Conservation (phyloP, 768 basidiomycete species). For the Lactifluus pinguis region DNA sequence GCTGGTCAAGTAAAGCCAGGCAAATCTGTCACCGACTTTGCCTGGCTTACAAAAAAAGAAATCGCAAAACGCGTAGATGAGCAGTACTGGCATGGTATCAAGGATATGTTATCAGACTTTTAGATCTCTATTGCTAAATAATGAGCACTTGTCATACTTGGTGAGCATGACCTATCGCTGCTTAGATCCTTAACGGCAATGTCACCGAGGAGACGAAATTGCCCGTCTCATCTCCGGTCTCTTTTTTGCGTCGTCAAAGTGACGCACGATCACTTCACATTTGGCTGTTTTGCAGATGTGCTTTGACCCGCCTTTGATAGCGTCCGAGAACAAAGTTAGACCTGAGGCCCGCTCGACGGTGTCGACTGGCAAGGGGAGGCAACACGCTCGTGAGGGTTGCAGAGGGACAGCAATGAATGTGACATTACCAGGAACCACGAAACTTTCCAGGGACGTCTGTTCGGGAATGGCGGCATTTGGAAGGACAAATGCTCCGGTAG, state of each 20-base stretch:
- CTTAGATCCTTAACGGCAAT: not conserved
- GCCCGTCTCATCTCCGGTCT: constrained; percentile 43
- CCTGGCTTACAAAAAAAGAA: constrained; percentile 93
- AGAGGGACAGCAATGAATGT: too few relatives aligned
- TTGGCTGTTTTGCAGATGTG: constrained; percentile 85
- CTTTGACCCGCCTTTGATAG: constrained; percentile 62
- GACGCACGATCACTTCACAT: constrained; percentile 80
- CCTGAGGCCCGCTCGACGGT: constrained; percentile 87
- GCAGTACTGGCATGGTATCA: constrained; percentile 68
- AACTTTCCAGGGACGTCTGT: constrained; percentile 66
- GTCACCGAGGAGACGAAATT: constrained; percentile 36
- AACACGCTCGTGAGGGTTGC: not conserved
- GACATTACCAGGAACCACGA: constrained; percentile 67
- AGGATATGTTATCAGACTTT: constrained; percentile 71
- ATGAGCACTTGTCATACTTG: not conserved
- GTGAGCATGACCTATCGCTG: not conserved
- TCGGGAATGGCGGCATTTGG: constrained; percentile 93
- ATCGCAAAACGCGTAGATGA: constrained; percentile 58
- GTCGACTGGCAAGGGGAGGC: constrained; percentile 50
- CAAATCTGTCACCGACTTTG: constrained; percentile 61
- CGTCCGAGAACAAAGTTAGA: constrained; percentile 76
- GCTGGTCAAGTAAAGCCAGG: constrained; percentile 70
- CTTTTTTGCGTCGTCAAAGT: constrained; percentile 88
- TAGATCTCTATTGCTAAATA: constrained; percentile 17
- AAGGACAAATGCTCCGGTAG: constrained; percentile 89